Evolutionary conservation across 306 rosid species (phyloP), one percentile per base, ranked within the genome.

Genomic region (Cotoneaster glaucophyllus): DNA sequence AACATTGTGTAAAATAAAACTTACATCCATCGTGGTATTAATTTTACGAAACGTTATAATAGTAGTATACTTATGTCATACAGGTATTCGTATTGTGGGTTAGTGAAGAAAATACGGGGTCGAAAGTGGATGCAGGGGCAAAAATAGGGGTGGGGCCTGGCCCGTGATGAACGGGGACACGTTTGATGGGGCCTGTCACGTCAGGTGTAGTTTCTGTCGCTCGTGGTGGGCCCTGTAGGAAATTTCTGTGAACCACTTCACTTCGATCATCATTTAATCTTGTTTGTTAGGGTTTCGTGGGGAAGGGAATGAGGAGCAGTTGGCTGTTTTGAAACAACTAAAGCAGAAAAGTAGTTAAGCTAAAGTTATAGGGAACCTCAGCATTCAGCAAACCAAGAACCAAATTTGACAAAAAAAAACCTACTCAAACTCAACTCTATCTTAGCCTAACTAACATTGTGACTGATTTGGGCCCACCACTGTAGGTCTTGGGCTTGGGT

Each of bases 221-320:
- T 50, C 24, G 2, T 24, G 64, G 37, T 31, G 66, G 71, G 6
- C 43, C 73, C 29, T 25, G 21, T 48, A 19, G 34, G 22, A 44
- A 29, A 50, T 26, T 28, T n/a, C 31, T 57, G 45, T 12, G 71
- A 75, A 29, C 78, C 2, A 75, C 53, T 53, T 34, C 70, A 10
- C 8, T 25, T 2, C 17, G 11, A 54, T 32, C 32, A 13, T 13
- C 44, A 4, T 24, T 62, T 10, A 68, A 65, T 32, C 54, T 26
- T 52, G 15, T 24, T 19, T 29, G 64, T 44, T 45, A 4, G 48
- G 81, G 52, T 77, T 77, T 8, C 75, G 81, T 77, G 54, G 29
- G 81, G 50, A 69, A 61, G 3, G 28, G 50, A 65, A 34, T 21
- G 70, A 65, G 70, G 37, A 37, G 19, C 4, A 10, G 50, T 65